Evolutionary conservation across 345 rosid species (phyloP).

Genomic region (Carallia brachiata): DNA sequence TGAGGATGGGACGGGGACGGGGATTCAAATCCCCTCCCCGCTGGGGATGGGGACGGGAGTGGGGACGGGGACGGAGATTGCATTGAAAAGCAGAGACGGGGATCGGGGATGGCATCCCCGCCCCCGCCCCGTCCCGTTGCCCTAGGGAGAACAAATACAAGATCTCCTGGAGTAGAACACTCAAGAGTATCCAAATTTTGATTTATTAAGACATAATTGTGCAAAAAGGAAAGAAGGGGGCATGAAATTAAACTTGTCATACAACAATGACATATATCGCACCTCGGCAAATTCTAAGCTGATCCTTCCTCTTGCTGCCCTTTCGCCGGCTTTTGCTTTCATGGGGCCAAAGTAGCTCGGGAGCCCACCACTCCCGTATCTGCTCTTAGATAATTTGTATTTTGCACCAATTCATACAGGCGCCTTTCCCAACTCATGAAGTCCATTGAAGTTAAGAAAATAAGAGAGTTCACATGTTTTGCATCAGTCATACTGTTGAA

Average conservation of each 20-base stretch:
- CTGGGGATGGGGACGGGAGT: too few relatives aligned
- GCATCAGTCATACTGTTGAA: not conserved
- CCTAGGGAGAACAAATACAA: too few relatives aligned
- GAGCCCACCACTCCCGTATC: conserved; percentile 75
- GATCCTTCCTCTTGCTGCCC: conserved; percentile 49
- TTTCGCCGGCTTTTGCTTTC: too few relatives aligned
- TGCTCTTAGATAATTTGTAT: conserved; percentile 63
- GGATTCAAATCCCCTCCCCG: too few relatives aligned
- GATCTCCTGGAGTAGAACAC: too few relatives aligned
- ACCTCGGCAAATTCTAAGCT: conserved; percentile 25
- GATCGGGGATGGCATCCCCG: too few relatives aligned
- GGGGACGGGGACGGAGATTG: too few relatives aligned
- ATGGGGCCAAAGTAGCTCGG: too few relatives aligned
- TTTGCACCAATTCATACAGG: conserved; percentile 78
- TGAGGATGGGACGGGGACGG: too few relatives aligned
- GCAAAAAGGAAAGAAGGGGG: not conserved
- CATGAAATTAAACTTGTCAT: conserved; percentile 4
- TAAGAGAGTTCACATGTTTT: too few relatives aligned
- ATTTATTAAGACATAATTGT: not conserved
- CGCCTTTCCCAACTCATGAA: conserved; percentile 82
- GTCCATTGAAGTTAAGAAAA: conserved; percentile 64
- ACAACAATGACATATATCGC: not conserved
- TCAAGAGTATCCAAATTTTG: not conserved
- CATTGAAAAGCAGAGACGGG: too few relatives aligned
- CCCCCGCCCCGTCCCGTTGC: too few relatives aligned